Percentiles rank a stretch among this genome's conserved stretches.
These are phyloP conservation scores for Herpetomonas muscarum DNA, from an alignment of 208 protist species.

Conservation along the genomic window DNA sequence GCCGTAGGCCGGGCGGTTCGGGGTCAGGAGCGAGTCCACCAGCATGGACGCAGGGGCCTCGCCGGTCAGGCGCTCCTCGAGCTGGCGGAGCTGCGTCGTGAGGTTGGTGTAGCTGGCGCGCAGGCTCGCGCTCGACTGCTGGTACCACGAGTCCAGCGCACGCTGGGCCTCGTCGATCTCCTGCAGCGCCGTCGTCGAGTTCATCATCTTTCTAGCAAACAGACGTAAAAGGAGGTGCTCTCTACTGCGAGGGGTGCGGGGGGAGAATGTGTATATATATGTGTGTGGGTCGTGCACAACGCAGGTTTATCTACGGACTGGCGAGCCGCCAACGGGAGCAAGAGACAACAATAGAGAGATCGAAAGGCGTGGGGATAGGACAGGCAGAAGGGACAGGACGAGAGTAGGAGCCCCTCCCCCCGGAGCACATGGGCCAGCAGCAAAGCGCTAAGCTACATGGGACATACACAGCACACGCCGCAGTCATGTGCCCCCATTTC, in stretches of 20 bases:
- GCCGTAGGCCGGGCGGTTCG: slow-evolving; percentile 38
- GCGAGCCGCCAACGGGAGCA: too few relatives aligned
- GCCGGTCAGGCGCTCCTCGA: slow-evolving; percentile 35
- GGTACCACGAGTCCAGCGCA: slow-evolving; percentile 55
- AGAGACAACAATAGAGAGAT: too few relatives aligned
- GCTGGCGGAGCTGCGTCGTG: slow-evolving; percentile 44
- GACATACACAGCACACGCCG: too few relatives aligned
- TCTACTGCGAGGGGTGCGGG: neutral
- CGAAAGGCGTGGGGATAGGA: too few relatives aligned
- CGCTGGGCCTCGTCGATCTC: slow-evolving; percentile 74
- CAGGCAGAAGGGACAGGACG: too few relatives aligned
- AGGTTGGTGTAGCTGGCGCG: slow-evolving; percentile 32
- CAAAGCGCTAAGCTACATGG: too few relatives aligned
- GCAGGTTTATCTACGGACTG: too few relatives aligned
- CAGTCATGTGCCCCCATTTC: too few relatives aligned
- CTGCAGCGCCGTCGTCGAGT: slow-evolving; percentile 32
- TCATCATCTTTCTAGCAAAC: slow-evolving; percentile 11
- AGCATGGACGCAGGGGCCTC: slow-evolving; percentile 14
- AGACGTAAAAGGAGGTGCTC: neutral
- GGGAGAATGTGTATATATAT: too few relatives aligned
- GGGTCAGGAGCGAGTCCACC: slow-evolving; percentile 37
- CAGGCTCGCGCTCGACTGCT: slow-evolving; percentile 36
- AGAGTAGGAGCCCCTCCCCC: too few relatives aligned
- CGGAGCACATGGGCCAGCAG: too few relatives aligned
- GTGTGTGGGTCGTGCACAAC: too few relatives aligned